These are phyloP conservation scores for Sugiyamaella pinicola DNA, from an alignment of 1,139 yeast genomes.

Conservation along the genomic window DNA sequence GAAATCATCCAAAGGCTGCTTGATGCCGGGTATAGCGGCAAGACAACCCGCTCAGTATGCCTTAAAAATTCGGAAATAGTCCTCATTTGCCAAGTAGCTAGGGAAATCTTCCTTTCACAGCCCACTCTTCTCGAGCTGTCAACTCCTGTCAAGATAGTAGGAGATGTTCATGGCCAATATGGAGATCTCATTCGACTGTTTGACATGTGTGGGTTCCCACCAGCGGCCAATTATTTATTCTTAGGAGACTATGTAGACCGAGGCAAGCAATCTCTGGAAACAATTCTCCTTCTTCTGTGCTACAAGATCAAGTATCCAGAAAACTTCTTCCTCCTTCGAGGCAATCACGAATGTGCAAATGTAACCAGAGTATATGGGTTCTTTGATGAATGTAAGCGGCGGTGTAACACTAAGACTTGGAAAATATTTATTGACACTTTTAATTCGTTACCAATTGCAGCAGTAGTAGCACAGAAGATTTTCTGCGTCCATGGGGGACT, in stretches of 20 bases:
- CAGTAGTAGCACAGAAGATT: constrained; percentile 92
- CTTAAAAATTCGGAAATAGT: constrained; percentile 86
- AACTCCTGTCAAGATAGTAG: constrained; percentile 96
- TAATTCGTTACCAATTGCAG: constrained; percentile 92
- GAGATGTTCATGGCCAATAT: constrained; percentile 97
- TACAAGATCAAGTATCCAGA: constrained; percentile 96
- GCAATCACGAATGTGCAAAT: constrained; percentile 96
- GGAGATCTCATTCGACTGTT: constrained; percentile 88
- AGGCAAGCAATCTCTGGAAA: constrained; percentile 92
- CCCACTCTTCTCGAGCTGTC: constrained; percentile 86
- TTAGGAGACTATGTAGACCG: constrained; percentile 97
- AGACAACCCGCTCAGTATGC: constrained; percentile 85
- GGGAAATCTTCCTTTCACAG: constrained; percentile 85
- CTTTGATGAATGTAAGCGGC: constrained; percentile 94
- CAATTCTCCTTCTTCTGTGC: constrained; percentile 79
- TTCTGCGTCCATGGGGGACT: constrained; percentile 98
- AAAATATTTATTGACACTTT: constrained; percentile 90
- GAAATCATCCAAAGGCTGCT: constrained; percentile 84
- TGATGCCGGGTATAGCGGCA: constrained; percentile 95
- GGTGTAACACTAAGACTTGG: constrained; percentile 93
- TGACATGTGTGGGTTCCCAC: constrained; percentile 98
- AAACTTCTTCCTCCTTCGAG: constrained; percentile 86
- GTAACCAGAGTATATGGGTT: constrained; percentile 95
- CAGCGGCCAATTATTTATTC: constrained; percentile 85
- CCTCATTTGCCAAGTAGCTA: constrained; percentile 77